Percentiles rank a stretch among this genome's conserved stretches.
Evolutionary conservation across 768 basidiomycete genomes (phyloP).

Genomic region (Termitomyces eurrhizus): DNA sequence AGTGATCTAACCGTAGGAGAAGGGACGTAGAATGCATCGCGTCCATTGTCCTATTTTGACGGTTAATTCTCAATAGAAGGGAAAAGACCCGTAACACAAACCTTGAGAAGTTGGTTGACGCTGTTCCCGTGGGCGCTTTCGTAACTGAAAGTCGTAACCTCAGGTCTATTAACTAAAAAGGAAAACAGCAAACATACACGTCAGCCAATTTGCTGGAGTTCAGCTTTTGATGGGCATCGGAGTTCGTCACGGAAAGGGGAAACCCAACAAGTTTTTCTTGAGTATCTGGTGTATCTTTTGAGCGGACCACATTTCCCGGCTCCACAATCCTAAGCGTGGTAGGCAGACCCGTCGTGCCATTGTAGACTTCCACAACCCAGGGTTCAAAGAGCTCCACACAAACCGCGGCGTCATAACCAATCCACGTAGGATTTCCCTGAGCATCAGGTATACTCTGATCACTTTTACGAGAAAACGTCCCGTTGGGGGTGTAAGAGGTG

Average conservation of each 20-base stretch:
- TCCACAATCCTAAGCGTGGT: conserved; percentile 28
- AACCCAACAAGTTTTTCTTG: conserved; percentile 20
- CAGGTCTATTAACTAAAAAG: background rate
- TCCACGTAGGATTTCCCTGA: conserved; percentile 24
- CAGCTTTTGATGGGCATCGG: conserved; percentile 19
- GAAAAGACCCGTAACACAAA: conserved; percentile 2
- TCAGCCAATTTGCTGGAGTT: conserved; percentile 24
- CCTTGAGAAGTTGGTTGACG: conserved; percentile 33
- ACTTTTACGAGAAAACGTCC: conserved; percentile 23
- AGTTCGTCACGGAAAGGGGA: conserved; percentile 14
- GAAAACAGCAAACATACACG: conserved; percentile 17
- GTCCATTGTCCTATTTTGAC: conserved; percentile 30
- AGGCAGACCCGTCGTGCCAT: conserved; percentile 28
- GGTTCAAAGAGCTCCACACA: conserved; percentile 39
- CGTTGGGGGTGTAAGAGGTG: conserved; percentile 28
- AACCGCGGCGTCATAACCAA: conserved; percentile 37
- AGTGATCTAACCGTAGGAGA: conserved; percentile 31
- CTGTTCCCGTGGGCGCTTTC: conserved; percentile 32
- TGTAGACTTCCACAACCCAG: conserved; percentile 36
- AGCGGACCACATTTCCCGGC: conserved; percentile 23
- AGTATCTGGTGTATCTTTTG: conserved; percentile 13
- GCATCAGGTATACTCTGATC: conserved; percentile 17
- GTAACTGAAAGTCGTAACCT: conserved; percentile 17
- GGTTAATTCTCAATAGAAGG: background rate
- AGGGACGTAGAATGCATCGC: conserved; percentile 36